A percentile compares a stretch with the other conserved stretches of the same genome.
These are phyloP conservation scores for Flaveria sonorensis DNA, from an alignment of 129 eudicot genomes.

Conservation along the genomic window DNA sequence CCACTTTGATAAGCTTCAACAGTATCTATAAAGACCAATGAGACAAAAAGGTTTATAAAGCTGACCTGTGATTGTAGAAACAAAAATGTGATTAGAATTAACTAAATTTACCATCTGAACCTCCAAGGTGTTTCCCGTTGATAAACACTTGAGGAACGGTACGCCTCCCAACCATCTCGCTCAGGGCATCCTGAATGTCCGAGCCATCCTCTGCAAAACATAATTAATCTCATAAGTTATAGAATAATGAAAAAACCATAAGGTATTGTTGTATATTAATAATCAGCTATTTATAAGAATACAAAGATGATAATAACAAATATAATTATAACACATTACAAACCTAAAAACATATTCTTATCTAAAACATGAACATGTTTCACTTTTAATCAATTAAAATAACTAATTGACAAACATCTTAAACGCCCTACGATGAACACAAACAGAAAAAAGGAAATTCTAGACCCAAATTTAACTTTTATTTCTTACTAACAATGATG, in stretches of 20 bases:
- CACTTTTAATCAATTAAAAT: neutral
- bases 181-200: constrained; percentile 75
- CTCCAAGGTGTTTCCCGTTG: constrained; percentile 95
- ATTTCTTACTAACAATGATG: constrained; percentile 5
- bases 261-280: too few species aligned
- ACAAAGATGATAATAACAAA: neutral
- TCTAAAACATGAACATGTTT: neutral
- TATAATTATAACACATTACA: neutral
- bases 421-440: neutral
- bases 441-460: neutral
- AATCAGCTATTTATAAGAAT: neutral
- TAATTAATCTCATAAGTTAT: neutral
- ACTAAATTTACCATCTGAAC: constrained; percentile 81
- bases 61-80: neutral
- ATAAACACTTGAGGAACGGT: constrained; percentile 99
- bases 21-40: constrained; percentile 55
- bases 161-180: constrained; percentile 77
- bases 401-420: neutral
- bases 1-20: constrained; percentile 83
- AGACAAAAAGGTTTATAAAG: neutral
- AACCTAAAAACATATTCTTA: neutral
- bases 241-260: too few species aligned
- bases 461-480: neutral
- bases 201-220: constrained; percentile 72
- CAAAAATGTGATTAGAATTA: constrained; percentile 8